A percentile compares a stretch with the other conserved stretches of the same genome.
Conservation (phyloP, 2,329 filamentous ascomycete genomes). For the Xylariaceae sp. region DNA sequence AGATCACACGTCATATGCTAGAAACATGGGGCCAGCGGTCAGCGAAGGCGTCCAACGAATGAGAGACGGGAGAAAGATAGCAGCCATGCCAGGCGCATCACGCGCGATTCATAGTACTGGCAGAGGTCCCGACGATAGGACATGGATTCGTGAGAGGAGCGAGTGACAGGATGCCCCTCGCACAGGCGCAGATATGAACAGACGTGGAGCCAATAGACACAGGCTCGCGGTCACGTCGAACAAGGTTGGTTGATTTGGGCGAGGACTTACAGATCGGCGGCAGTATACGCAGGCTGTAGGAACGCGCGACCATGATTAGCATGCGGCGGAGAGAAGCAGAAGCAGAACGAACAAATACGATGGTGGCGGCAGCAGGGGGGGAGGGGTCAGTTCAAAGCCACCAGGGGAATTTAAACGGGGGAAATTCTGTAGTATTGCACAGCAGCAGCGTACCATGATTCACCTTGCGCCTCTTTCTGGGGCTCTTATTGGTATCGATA, state of each 20-base stretch:
- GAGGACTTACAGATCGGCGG: constrained; percentile 74
- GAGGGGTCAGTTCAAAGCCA: not conserved
- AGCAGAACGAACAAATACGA: constrained; percentile 22
- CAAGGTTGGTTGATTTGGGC: constrained; percentile 23
- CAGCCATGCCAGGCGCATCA: constrained; percentile 22
- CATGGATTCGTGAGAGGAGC: constrained; percentile 21
- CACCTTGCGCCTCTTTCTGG: constrained; percentile 82
- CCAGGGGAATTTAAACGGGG: constrained; percentile 20
- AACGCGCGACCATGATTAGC: constrained; percentile 39
- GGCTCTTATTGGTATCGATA: constrained; percentile 45
- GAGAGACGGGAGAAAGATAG: constrained; percentile 1
- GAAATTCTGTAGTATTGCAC: constrained; percentile 26
- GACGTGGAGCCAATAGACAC: constrained; percentile 31
- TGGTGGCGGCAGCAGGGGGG: constrained; percentile 18
- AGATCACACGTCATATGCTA: constrained; percentile 92
- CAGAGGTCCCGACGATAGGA: constrained; percentile 13
- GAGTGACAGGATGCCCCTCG: constrained; percentile 17
- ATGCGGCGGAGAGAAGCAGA: constrained; percentile 22
- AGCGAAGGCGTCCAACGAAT: constrained; percentile 35
- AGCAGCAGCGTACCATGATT: constrained; percentile 73
- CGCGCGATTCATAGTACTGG: constrained; percentile 16
- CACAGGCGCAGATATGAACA: constrained; percentile 24
- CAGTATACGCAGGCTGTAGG: constrained; percentile 79
- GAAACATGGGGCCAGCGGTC: constrained; percentile 39
- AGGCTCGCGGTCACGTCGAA: constrained; percentile 27